Evolutionary conservation across 2,329 filamentous ascomycete genomes (phyloP), one percentile per base, ranked within the genome.

Genomic region (Cladosporium sp.): DNA sequence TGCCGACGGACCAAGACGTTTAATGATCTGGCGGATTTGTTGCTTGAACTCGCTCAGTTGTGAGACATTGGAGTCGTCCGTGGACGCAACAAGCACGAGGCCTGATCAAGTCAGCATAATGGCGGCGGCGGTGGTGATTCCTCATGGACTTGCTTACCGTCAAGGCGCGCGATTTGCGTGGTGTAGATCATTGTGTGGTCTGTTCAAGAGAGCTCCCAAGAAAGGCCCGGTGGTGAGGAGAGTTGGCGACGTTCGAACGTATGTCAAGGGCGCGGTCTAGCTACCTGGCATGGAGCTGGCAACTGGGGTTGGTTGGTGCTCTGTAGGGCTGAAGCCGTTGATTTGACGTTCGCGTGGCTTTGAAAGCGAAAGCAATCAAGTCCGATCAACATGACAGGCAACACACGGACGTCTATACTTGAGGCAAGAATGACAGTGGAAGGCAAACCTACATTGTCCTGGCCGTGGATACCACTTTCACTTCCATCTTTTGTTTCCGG

Each of bases 61-160:
- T 58, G 81, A 73, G 66, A 92, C 86, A 59, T 85, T 80, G 76
- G 83, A 86, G 68, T 96, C 90, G 70, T 97, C 93, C 62, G 95
- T 88, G 2, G 91, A 95, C 53, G 92, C 92, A 66, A 90, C 92
- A 59, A 98, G 82, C 78, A 95, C 91, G 58, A 97, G 82, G 78
- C 92, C 43, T 48, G 8, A 11, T 12, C 15, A n/a, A 13, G 25
- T 48, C 18, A 48, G 43, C 16, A 39, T 19, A 13, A 12, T 22
- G 22, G 33, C 25, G 11, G 20, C 15, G 38, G 7, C 38, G 3
- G 15, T 32, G 32, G 22, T 27, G 22, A 91, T 95, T 52, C 55
- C 42, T 54, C 47, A 22, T 49, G 51, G 57, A 49, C 56, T 52
- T 53, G 45, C 51, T 90, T 48, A 48, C 43, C 92, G 73, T 97